phyloP scores from a whole-genome alignment of 129 eudicot genomes.

The Escallonia herrerae region DNA sequence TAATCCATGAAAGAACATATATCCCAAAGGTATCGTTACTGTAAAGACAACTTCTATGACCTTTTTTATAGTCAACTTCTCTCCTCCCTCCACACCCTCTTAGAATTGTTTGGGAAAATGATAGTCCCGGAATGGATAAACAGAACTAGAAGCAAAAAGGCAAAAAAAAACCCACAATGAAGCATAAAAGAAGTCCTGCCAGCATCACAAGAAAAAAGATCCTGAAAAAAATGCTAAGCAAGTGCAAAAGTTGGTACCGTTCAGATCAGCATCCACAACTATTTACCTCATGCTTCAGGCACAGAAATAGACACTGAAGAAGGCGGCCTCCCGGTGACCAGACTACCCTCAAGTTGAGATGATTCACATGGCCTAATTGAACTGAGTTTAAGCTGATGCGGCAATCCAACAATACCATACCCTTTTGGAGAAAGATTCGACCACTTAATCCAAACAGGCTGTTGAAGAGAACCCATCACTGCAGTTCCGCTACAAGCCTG shows the following conservation, averaged over 20 bases:
- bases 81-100: too few relatives aligned
- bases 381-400: constrained; percentile 25
- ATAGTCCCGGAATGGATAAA: too few relatives aligned
- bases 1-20: too few relatives aligned
- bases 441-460: constrained; percentile 44
- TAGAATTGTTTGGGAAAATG: too few relatives aligned
- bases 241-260: neutral
- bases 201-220: neutral
- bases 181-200: neutral
- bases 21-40: too few relatives aligned
- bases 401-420: constrained; percentile 17
- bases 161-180: neutral
- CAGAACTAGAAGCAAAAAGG: neutral
- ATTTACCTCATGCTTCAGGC: constrained; percentile 50
- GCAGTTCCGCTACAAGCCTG: constrained; percentile 55
- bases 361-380: constrained; percentile 45
- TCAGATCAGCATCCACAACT: neutral
- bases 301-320: constrained; percentile 44
- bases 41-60: too few relatives aligned
- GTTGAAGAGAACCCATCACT: constrained; percentile 58
- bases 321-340: constrained; percentile 49
- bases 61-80: too few relatives aligned
- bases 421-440: constrained; percentile 36
- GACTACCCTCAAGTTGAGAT: constrained; percentile 41
- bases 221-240: neutral